Evolutionary conservation across 495 filamentous ascomycete genomes (phyloP), one percentile per base, ranked within the genome.

Genomic region (Parachaetomium inaequale): DNA sequence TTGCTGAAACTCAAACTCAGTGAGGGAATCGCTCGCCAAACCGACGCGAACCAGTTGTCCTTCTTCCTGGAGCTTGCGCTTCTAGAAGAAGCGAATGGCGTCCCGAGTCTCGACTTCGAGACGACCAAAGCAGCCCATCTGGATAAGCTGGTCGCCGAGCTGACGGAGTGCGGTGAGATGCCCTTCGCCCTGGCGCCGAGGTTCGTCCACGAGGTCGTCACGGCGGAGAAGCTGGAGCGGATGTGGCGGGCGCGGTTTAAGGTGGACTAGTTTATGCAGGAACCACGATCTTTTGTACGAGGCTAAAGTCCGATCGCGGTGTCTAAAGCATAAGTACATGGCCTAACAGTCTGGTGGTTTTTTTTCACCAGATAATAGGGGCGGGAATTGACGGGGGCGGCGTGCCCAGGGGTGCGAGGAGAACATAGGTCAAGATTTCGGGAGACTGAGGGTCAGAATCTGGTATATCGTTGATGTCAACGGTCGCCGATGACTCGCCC

Each of bases 101-200:
- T 46, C 7, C 50, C 63, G 15, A 68, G 66, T 17, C 55, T 66
- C 21, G 61, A 71, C 14, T 66, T 74, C 25, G 66, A 70, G 36
- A 70, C 68, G 1, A 71, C 79, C 54, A 72, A 71, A 59, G 29
- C 65, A n/a, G 74, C 78, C 23, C 75, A 70, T 4, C 73, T 79
- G 1, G 78, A 81, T 60, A 79, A 76, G 65, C 42, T 81, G 36
- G 50, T 81, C 0, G 63, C 63, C 17, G 75, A 77, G 15, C 65
- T 80, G 3, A 56, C 73, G 5, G 59, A 66, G 25, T 66, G 62
- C 47, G 65, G 59, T 0, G 57, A 68, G 38, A 58, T 58, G 10
- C 57, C 52, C 6, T 40, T 57, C 7, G 45, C 55, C 4, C 21
- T 66, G 7, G 55, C 66, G n/a, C 57, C 64, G 0, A 65, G 63